These are phyloP conservation scores for Trypanosoma lewisi DNA, from an alignment of 208 protist genomes.

Conservation along the genomic window DNA sequence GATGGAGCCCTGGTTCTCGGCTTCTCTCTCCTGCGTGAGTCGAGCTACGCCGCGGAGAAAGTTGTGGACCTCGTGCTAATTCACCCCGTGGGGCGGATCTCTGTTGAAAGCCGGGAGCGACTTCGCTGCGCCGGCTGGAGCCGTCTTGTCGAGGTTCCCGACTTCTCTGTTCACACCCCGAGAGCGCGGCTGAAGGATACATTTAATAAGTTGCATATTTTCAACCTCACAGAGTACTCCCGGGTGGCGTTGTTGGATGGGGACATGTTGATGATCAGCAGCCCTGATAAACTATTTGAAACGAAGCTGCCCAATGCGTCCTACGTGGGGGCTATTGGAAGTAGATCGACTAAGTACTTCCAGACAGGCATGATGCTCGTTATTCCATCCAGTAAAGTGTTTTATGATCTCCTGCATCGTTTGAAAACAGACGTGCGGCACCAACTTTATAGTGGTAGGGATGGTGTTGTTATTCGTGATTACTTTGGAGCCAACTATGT, in stretches of 20 bases:
- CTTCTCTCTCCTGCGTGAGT: constrained; percentile 11
- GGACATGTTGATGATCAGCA: constrained; percentile 23
- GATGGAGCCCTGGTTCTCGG: constrained; percentile 20
- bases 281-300: constrained; percentile 18
- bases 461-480: constrained; percentile 12
- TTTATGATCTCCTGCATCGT: constrained; percentile 1
- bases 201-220: constrained; percentile 25
- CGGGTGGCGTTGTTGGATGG: constrained; percentile 24
- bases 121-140: constrained; percentile 17
- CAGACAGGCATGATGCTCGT: constrained; percentile 27
- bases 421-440: constrained; percentile 2
- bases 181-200: constrained; percentile 8
- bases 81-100: constrained; percentile 3
- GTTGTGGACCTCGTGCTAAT: constrained; percentile 12
- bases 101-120: constrained; percentile 11
- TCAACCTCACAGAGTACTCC: constrained; percentile 24
- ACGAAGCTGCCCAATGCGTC: constrained; percentile 9
- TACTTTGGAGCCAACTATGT: constrained; percentile 22
- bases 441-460: neutral
- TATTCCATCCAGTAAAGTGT: constrained; percentile 10
- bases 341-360: constrained; percentile 7
- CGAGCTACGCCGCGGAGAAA: neutral
- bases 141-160: constrained; percentile 5
- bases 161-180: constrained; percentile 17
- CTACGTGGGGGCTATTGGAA: constrained; percentile 23